Base-by-base conservation (phyloP, 768 basidiomycete genomes). In the Austroboletus eburneus region DNA sequence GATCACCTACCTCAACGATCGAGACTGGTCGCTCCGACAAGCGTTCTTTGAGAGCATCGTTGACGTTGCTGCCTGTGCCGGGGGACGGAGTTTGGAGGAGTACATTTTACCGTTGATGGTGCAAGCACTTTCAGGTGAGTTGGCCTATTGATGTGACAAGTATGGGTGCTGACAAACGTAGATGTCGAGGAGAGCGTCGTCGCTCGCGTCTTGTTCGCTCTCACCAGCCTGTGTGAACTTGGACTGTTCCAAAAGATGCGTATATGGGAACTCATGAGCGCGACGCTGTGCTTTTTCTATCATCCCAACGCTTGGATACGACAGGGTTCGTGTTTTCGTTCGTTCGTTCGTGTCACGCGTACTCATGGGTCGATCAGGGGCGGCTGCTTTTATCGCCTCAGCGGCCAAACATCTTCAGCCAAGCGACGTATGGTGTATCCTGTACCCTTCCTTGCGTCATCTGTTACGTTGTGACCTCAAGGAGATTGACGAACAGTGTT, bases 31-130 rank as follows among this genome's bases (percentile, higher is more conserved):
- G 14, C 68, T 98, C 42, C 79, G 96, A 2, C 81, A 83, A 57
- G 89, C 90, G 0, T 99, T 98, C 66, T 96, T 97, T 58, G 93
- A 95, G 62, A 88, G 88, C 49, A 91, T 96, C 23, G 91, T 97
- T 17, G 93, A 91, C 50, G 92, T 99, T 1, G 94, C 94, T 5
- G 89, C 88, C 1, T 95, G 91, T 68, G 91, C 94, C 3, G 94
- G 94, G 1, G 86, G 88, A 24, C 73, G 85, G 48, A 94, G 91
- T 54, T 62, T 98, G 56, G 96, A 98, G 60, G 93, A 97, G 57
- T 98, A 97, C 57, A 95, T 98, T 43, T 62, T 96, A n/a, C 96
- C 96, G 0, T 66, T 99, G 48, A 93, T 98, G 91, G 80, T 92
- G 4, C 94, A 97, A 57, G 92, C 94, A 1, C 68, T 99, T 22